Evolutionary conservation across 1,139 yeast genomes (phyloP).

Genomic region (Ashbya aceris): DNA sequence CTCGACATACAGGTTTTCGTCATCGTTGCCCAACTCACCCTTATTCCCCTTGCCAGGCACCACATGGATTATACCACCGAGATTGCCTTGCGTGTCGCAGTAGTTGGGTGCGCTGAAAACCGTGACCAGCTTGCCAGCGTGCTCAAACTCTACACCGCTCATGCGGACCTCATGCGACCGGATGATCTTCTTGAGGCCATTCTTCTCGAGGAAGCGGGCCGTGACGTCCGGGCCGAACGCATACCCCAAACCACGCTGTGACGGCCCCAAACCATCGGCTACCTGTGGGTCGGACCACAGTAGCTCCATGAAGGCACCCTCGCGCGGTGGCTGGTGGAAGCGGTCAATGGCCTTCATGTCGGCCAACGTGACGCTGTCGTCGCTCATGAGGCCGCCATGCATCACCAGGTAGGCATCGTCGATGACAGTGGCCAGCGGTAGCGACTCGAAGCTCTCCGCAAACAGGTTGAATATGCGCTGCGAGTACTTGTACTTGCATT

Average conservation of each 20-base stretch:
- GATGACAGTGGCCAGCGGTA: constrained; percentile 80
- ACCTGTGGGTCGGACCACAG: constrained; percentile 96
- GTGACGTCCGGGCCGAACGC: constrained; percentile 97
- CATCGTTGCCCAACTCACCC: constrained; percentile 36
- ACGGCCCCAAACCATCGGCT: constrained; percentile 68
- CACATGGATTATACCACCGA: constrained; percentile 78
- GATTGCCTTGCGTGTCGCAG: constrained; percentile 84
- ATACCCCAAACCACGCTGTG: constrained; percentile 90
- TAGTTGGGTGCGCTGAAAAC: constrained; percentile 97
- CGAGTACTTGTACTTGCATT: constrained; percentile 82
- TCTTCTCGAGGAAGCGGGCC: constrained; percentile 59
- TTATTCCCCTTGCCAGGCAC: constrained; percentile 26
- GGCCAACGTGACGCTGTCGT: constrained; percentile 58
- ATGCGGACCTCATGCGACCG: constrained; percentile 93
- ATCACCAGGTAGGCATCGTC: constrained; percentile 72
- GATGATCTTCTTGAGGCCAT: constrained; percentile 68
- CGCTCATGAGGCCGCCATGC: constrained; percentile 93
- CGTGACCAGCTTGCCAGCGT: constrained; percentile 74
- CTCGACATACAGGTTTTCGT: constrained; percentile 44
- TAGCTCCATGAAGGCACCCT: constrained; percentile 91
- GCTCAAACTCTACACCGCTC: constrained; percentile 85
- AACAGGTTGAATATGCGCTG: constrained; percentile 79
- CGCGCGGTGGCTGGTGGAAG: constrained; percentile 77
- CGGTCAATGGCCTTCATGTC: constrained; percentile 70
- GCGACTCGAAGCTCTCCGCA: constrained; percentile 74